Conservation (phyloP, 2,329 filamentous ascomycete species). For the Colletotrichum aenigma region DNA sequence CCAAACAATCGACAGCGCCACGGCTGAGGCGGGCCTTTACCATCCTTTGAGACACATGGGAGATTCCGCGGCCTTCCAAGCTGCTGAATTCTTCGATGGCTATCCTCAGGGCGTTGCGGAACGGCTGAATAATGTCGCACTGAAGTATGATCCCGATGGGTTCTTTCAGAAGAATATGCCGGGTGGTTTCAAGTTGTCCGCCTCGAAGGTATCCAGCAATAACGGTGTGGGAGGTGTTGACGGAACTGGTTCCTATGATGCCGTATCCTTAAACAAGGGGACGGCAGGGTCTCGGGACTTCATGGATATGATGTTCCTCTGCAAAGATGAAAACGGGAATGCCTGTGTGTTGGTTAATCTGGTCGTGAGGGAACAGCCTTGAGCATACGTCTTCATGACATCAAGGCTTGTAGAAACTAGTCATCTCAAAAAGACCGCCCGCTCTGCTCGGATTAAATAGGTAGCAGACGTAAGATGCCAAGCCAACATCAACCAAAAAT, state of each 20-base stretch:
- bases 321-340: not conserved
- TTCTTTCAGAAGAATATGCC: not conserved
- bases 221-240: rapidly evolving
- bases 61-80: not conserved
- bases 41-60: not conserved
- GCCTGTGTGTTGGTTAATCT: rapidly evolving
- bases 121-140: not conserved
- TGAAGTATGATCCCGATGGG: rapidly evolving
- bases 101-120: rapidly evolving
- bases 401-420: not conserved
- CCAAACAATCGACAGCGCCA: not conserved
- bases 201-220: not conserved
- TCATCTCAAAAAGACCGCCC: not conserved
- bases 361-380: not conserved
- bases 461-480: not conserved
- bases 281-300: not conserved
- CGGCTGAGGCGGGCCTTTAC: not conserved
- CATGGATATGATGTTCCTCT: not conserved
- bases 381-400: not conserved
- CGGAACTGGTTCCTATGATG: rapidly evolving
- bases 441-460: not conserved
- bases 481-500: not conserved
- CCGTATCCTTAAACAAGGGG: rapidly evolving
- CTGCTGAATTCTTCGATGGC: not conserved
- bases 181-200: not conserved